Percentiles rank a stretch among this genome's conserved stretches.
These are phyloP conservation scores for Mycena galericulata DNA, from an alignment of 768 basidiomycete genomes.

Conservation along the genomic window DNA sequence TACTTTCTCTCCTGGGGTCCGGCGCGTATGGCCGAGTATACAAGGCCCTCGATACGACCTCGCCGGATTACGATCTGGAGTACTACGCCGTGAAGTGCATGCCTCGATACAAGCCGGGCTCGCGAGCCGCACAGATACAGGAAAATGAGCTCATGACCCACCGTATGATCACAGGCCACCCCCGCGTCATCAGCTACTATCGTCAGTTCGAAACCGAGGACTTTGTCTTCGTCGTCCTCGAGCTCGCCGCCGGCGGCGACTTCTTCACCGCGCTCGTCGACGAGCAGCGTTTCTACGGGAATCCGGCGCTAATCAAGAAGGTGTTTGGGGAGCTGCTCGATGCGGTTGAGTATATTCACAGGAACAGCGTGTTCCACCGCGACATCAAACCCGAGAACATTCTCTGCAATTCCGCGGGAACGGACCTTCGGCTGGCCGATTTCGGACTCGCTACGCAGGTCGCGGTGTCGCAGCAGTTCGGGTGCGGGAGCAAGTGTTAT, in stretches of 20 bases:
- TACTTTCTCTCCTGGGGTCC: no score
- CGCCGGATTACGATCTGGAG: neutral
- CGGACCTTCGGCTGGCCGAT: no score
- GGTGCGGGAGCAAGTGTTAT: no score
- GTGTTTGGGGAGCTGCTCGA: slow-evolving; percentile 62
- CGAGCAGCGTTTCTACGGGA: slow-evolving; percentile 51
- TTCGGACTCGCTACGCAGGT: no score
- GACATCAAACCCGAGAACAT: no score
- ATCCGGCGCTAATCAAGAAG: slow-evolving; percentile 59
- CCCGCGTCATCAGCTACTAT: slow-evolving; percentile 61
- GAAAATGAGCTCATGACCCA: no score
- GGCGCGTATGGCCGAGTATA: slow-evolving; percentile 42
- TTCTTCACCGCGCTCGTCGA: slow-evolving; percentile 61
- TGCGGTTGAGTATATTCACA: no score
- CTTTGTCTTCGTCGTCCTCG: slow-evolving; percentile 59
- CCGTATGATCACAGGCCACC: no score
- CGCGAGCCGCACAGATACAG: slow-evolving; percentile 52
- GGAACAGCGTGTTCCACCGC: no score
- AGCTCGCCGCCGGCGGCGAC: slow-evolving; percentile 52
- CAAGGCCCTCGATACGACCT: slow-evolving; percentile 27
- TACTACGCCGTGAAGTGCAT: slow-evolving; percentile 65
- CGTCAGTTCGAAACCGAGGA: slow-evolving; percentile 59
- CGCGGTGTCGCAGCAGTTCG: no score
- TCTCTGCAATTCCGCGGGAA: no score
- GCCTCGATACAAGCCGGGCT: slow-evolving; percentile 53